Percentiles rank a stretch among this genome's conserved stretches.
Conservation (phyloP, 495 filamentous ascomycete genomes). For the Pseudoneurospora amorphoporcata region DNA sequence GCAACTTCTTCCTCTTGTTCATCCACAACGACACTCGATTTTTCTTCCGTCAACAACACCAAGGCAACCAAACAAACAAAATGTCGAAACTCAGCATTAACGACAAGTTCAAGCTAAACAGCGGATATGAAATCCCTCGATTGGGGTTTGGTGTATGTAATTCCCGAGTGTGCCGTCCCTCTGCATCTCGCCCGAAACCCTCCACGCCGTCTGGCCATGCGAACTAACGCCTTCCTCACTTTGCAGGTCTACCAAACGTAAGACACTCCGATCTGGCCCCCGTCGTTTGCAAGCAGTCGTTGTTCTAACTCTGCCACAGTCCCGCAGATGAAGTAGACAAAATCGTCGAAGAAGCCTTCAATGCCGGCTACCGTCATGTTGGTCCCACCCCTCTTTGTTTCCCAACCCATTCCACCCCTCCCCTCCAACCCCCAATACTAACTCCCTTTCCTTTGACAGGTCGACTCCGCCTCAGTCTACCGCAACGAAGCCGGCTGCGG, state of each 20-base stretch:
- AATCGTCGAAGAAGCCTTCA: constrained; percentile 52
- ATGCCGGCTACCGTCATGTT: constrained; percentile 64
- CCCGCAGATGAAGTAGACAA: constrained; percentile 29
- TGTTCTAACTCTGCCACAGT: constrained; percentile 29
- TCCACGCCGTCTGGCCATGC: neutral
- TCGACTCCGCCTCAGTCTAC: constrained; percentile 66
- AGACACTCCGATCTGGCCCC: neutral
- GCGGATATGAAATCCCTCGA: constrained; percentile 67
- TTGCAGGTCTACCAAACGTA: constrained; percentile 66
- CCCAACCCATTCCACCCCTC: neutral
- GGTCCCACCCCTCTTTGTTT: constrained; percentile 8
- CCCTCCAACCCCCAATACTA: neutral
- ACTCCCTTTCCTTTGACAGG: constrained; percentile 17
- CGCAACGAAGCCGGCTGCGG: constrained; percentile 59
- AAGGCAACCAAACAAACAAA: constrained; percentile 8
- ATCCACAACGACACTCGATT: neutral
- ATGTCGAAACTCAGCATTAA: constrained; percentile 54
- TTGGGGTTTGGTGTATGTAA: constrained; percentile 61
- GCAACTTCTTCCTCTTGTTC: neutral
- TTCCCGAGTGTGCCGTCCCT: neutral
- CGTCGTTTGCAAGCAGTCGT: constrained; percentile 18
- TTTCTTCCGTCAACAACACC: neutral
- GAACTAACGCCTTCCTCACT: neutral
- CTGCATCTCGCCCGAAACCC: neutral
- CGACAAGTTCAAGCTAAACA: constrained; percentile 57